Evolutionary conservation across 2,329 filamentous ascomycete genomes (phyloP), one percentile per base, ranked within the genome.

Genomic region (Orbilia quercus): DNA sequence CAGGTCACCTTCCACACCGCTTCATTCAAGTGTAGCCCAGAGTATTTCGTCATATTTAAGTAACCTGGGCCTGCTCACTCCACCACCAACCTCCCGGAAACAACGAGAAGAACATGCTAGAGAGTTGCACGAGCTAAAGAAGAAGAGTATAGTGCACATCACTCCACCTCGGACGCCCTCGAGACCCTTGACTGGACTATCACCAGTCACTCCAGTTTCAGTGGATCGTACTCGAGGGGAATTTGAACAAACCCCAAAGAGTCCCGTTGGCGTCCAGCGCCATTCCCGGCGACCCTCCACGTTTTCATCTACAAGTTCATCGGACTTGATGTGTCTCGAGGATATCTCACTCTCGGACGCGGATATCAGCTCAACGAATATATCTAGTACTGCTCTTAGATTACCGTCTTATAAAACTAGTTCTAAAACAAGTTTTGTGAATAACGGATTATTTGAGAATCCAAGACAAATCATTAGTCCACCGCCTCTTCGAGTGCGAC

Each of bases 121-220:
- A 51, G 55, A 64, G 11, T 25, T 62, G 16, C 51, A 66, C 5
- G 69, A 66, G 12, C 28, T 65, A n/a, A 65, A 65, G 12, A 73
- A 73, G 54, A 53, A 59, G 25, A 66, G 53, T 31, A 73, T 73
- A 16, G 59, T 25, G 16, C 69, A 73, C 48, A 20, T 73, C 16
- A 73, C 69, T n/a, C 69, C 69, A 0, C 69, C 69, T 28, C 60
- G 55, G 28, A 73, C 69, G 16, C 69, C 69, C 11, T 54, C 62
- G 11, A 45, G 47, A 31, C 40, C 38, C 7, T 22, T 44, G 31
- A 22, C 42, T 31, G 12, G 16, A 42, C 18, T 28, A 5, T 20
- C 47, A 2, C 59, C 45, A 18, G 16, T 31, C 5, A 14, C 20
- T 16, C 50, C 48, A 12, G 12, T 40, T 14, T 36, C 58, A 7